phyloP scores from a whole-genome alignment of 2,329 filamentous ascomycete species.

The Monilinia polystroma region DNA sequence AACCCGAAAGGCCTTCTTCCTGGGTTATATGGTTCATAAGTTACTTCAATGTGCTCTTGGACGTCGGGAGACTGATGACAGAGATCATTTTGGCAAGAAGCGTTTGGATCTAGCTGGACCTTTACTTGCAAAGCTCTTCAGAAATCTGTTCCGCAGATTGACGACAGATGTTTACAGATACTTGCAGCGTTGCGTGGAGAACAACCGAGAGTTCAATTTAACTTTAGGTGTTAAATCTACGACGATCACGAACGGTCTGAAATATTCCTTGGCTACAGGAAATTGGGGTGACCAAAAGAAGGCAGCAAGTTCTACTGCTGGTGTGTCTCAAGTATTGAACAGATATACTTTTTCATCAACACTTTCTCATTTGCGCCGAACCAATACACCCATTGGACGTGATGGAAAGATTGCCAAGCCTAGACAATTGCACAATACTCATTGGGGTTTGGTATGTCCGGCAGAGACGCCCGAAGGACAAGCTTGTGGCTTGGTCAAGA shows the following conservation, averaged over 20 bases:
- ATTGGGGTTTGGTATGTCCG: slow-evolving; percentile 96
- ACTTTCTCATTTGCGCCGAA: slow-evolving; percentile 91
- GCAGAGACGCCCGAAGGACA: slow-evolving; percentile 98
- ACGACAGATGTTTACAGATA: slow-evolving; percentile 89
- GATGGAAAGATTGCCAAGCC: slow-evolving; percentile 98
- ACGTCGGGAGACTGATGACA: slow-evolving; percentile 89
- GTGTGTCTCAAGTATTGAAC: slow-evolving; percentile 97
- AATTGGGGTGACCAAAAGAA: slow-evolving; percentile 99
- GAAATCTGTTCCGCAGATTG: slow-evolving; percentile 84
- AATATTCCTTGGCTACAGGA: slow-evolving; percentile 94
- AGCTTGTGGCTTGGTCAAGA: slow-evolving; percentile 97
- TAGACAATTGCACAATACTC: slow-evolving; percentile 95
- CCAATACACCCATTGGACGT: slow-evolving; percentile 95
- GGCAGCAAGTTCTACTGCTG: slow-evolving; percentile 88
- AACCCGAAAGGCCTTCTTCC: slow-evolving; percentile 94
- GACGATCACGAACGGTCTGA: slow-evolving; percentile 89
- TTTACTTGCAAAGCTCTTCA: slow-evolving; percentile 93
- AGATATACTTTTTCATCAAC: slow-evolving; percentile 97
- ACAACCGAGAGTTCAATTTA: slow-evolving; percentile 83
- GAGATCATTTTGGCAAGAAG: slow-evolving; percentile 99
- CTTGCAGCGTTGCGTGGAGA: slow-evolving; percentile 88
- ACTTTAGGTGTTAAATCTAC: slow-evolving; percentile 87
- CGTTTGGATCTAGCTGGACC: slow-evolving; percentile 92
- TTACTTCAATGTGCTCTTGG: slow-evolving; percentile 91
- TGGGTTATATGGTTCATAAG: slow-evolving; percentile 98